Evolutionary conservation across 495 filamentous ascomycete genomes (phyloP).

Genomic region (Talaromyces wortmannii): DNA sequence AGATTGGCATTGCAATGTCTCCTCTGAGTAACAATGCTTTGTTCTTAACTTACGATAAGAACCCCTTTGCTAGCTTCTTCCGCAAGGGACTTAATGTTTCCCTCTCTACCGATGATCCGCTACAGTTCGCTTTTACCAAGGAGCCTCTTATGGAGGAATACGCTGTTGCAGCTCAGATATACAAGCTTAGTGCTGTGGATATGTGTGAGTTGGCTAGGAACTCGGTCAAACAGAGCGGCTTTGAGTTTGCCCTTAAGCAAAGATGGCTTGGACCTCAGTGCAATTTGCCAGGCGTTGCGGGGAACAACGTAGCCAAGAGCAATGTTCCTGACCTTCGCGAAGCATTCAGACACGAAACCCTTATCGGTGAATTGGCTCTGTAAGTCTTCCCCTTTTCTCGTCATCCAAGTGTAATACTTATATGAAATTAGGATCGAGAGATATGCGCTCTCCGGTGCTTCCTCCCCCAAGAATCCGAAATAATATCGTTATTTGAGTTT

Average conservation of each 20-base stretch:
- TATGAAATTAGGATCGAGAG: slow-evolving; percentile 20
- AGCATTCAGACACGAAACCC: slow-evolving; percentile 78
- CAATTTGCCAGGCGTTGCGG: slow-evolving; percentile 62
- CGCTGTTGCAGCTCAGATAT: slow-evolving; percentile 95
- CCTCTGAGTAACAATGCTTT: slow-evolving; percentile 96
- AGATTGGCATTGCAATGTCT: slow-evolving; percentile 98
- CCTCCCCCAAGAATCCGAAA: background rate
- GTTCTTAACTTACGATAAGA: slow-evolving; percentile 95
- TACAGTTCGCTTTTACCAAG: slow-evolving; percentile 98
- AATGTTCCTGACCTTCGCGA: slow-evolving; percentile 92
- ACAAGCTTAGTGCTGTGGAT: slow-evolving; percentile 93
- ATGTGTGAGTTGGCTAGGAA: slow-evolving; percentile 98
- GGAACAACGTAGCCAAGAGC: slow-evolving; percentile 89
- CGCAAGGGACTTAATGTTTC: slow-evolving; percentile 91
- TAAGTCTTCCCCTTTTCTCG: slow-evolving; percentile 31
- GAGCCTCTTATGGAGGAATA: slow-evolving; percentile 98
- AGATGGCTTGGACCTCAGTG: slow-evolving; percentile 81
- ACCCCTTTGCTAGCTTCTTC: slow-evolving; percentile 93
- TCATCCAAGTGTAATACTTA: background rate
- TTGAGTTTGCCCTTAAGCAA: slow-evolving; percentile 80
- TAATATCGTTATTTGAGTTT: no score
- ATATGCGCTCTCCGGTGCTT: slow-evolving; percentile 9
- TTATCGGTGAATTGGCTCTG: slow-evolving; percentile 76
- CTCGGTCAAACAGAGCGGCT: slow-evolving; percentile 90
- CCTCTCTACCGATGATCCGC: slow-evolving; percentile 90